A percentile compares a stretch with the other conserved stretches of the same genome.
These are phyloP conservation scores for Didymella sp. DNA, from an alignment of 2,329 filamentous ascomycete genomes.

Conservation along the genomic window DNA sequence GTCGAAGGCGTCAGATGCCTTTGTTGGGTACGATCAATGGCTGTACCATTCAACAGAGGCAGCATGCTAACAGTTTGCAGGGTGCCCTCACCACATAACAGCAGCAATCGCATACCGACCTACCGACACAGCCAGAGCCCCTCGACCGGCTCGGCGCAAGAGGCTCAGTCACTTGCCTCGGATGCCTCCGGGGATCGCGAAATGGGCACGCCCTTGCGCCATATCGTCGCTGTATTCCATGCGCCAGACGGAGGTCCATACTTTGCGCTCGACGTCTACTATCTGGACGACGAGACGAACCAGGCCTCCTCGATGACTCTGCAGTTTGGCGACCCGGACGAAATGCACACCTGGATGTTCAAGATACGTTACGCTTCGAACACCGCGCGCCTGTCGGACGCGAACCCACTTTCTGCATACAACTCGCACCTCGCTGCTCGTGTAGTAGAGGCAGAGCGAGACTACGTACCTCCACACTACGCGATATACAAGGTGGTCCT, in stretches of 20 bases:
- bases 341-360: constrained; percentile 70
- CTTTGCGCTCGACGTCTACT: constrained; percentile 71
- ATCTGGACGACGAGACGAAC: constrained; percentile 69
- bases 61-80: constrained; percentile 29
- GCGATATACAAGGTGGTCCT: constrained; percentile 73
- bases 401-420: constrained; percentile 62
- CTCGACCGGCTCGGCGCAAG: constrained; percentile 65
- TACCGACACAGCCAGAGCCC: constrained; percentile 63
- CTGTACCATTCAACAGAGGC: not conserved
- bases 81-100: constrained; percentile 41
- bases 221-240: constrained; percentile 71
- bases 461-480: constrained; percentile 72
- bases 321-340: constrained; percentile 68
- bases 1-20: constrained; percentile 68
- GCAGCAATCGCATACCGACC: constrained; percentile 49
- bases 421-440: constrained; percentile 68
- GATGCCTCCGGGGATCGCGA: constrained; percentile 62
- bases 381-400: constrained; percentile 60
- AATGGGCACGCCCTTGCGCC: constrained; percentile 66
- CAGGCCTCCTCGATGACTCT: constrained; percentile 68
- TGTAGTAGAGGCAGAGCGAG: constrained; percentile 68
- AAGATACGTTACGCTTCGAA: constrained; percentile 67
- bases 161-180: constrained; percentile 61
- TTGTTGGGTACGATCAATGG: constrained; percentile 40
- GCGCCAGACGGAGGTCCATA: constrained; percentile 71